phyloP scores from a whole-genome alignment of 148 eudicot species.

The Beta vulgaris region DNA sequence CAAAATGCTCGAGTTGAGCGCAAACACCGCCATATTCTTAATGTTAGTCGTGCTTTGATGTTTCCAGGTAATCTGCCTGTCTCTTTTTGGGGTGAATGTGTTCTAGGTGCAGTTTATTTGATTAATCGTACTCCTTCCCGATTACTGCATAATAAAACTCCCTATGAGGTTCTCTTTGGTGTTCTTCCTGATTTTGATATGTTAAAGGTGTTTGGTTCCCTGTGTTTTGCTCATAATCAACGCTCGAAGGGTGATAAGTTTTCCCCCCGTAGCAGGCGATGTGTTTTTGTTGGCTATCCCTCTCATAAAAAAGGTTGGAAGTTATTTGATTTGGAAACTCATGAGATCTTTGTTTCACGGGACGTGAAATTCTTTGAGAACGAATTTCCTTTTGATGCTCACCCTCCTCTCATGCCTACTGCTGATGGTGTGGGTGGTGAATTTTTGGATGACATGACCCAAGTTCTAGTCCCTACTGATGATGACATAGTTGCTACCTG shows the following conservation, averaged over 20 bases:
- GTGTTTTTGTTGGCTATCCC: conserved; percentile 12
- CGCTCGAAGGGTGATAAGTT: neutral
- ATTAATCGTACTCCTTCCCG: conserved; percentile 2
- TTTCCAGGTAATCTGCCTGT: neutral
- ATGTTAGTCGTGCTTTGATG: neutral
- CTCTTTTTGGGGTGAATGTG: conserved; percentile 11
- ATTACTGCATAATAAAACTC: neutral
- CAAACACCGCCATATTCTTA: conserved; percentile 11
- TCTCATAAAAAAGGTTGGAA: neutral
- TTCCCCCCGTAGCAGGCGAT: neutral
- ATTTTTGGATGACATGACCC: too few species aligned
- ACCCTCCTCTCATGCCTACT: too few species aligned
- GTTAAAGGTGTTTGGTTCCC: neutral
- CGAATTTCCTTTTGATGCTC: too few species aligned
- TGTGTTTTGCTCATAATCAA: neutral
- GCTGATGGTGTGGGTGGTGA: too few species aligned
- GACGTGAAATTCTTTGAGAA: too few species aligned
- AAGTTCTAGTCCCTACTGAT: too few species aligned
- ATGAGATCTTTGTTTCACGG: too few species aligned
- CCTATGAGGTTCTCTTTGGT: neutral
- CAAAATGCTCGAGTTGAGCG: conserved; percentile 13
- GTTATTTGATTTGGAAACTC: neutral
- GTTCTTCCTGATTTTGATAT: neutral
- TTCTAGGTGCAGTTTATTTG: conserved; percentile 6
- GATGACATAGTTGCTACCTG: too few species aligned